Percentiles rank a stretch among this genome's conserved stretches.
Evolutionary conservation across 495 filamentous ascomycete species (phyloP).

Genomic region (Lentithecium fluviatile): DNA sequence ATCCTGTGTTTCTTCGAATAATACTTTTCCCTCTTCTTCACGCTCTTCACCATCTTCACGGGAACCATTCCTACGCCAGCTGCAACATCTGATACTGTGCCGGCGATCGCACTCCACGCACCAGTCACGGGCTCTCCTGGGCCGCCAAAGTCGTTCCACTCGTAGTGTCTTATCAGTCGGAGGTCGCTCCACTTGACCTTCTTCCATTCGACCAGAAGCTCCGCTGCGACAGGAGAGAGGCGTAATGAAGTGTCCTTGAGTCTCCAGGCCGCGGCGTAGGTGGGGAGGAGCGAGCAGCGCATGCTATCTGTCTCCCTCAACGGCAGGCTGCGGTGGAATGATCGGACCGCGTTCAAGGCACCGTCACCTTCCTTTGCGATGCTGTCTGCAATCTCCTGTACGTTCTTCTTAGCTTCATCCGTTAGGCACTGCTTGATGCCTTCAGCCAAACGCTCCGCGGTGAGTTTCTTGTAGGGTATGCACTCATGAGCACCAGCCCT

Average conservation of each 20-base stretch:
- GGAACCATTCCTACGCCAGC: constrained; percentile 61
- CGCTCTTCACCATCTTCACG: constrained; percentile 53
- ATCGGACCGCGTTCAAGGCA: constrained; percentile 65
- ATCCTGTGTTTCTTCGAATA: constrained; percentile 47
- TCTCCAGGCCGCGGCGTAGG: constrained; percentile 67
- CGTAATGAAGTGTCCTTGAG: constrained; percentile 57
- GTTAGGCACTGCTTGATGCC: constrained; percentile 68
- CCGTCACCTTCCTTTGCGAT: constrained; percentile 73
- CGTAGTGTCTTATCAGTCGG: constrained; percentile 62
- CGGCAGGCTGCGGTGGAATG: constrained; percentile 66
- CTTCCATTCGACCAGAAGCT: constrained; percentile 58
- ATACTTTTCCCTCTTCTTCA: constrained; percentile 51
- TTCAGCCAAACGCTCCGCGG: constrained; percentile 60
- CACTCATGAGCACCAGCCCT: constrained; percentile 64
- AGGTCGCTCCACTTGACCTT: constrained; percentile 64
- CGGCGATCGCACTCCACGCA: constrained; percentile 54
- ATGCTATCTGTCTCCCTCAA: constrained; percentile 58
- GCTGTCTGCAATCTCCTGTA: constrained; percentile 56
- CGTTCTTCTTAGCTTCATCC: constrained; percentile 56
- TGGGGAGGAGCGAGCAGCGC: constrained; percentile 65
- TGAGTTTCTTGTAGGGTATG: constrained; percentile 71
- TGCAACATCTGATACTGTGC: constrained; percentile 54
- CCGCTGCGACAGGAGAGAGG: constrained; percentile 65
- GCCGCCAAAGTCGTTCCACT: constrained; percentile 79
- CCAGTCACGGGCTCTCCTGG: constrained; percentile 74